Evolutionary conservation across 1,284 basidiomycete species (phyloP).

Genomic region (Thecaphora thlaspeos): DNA sequence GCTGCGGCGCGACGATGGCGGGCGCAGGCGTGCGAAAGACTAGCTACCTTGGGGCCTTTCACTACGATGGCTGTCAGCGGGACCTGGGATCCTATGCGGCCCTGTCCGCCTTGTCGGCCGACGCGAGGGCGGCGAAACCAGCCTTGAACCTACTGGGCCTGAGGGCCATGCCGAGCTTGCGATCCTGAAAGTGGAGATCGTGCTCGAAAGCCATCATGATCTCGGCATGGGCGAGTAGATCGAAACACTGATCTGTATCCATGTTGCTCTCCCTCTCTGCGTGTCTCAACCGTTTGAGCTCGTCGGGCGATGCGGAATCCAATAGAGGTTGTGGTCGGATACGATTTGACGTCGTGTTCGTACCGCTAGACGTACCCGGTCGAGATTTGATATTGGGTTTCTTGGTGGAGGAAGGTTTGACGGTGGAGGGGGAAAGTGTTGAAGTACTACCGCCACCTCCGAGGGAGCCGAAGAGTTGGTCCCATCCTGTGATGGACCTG

Average conservation of each 20-base stretch:
- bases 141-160: constrained; percentile 15
- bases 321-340: constrained; percentile 20
- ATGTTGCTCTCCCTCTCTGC: constrained; percentile 9
- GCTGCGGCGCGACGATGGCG: too few relatives aligned
- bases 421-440: constrained; percentile 5
- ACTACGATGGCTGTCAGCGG: too few relatives aligned
- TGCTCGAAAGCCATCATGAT: constrained; percentile 39
- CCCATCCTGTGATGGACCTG: constrained; percentile 34
- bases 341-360: constrained; percentile 10
- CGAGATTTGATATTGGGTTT: constrained; percentile 2
- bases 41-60: too few relatives aligned
- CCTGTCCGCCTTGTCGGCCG: too few relatives aligned
- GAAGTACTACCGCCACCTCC: constrained; percentile 13
- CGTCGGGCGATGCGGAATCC: constrained; percentile 6
- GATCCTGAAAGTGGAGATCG: constrained; percentile 10
- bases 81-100: too few relatives aligned
- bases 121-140: constrained; percentile 1
- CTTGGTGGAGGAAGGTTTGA: not conserved
- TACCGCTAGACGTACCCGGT: constrained; percentile 4
- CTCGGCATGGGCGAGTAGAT: constrained; percentile 36
- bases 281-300: constrained; percentile 10
- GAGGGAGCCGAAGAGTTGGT: constrained; percentile 29
- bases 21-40: too few relatives aligned
- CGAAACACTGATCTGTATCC: constrained; percentile 30
- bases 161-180: constrained; percentile 10